Percentiles rank a stretch among this genome's conserved stretches.
phyloP scores from a whole-genome alignment of 2,329 filamentous ascomycete species.

The Graphium sp. region DNA sequence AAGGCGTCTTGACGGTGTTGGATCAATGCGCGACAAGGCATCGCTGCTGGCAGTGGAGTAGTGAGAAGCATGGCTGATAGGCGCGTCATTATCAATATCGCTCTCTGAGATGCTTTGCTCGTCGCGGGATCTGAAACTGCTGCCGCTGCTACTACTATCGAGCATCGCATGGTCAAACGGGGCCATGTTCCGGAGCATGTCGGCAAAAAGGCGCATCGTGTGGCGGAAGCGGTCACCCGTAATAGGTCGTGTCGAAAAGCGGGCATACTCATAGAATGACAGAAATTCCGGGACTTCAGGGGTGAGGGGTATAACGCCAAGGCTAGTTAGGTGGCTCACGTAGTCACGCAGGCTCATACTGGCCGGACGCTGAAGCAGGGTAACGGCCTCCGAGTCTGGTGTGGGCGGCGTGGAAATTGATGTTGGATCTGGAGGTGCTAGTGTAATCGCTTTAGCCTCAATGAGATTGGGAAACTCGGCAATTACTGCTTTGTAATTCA shows the following conservation, averaged over 20 bases:
- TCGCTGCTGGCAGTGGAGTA: too few species aligned
- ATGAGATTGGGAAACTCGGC: slow-evolving; percentile 76
- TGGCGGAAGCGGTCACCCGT: slow-evolving; percentile 54
- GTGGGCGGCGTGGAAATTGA: slow-evolving; percentile 19
- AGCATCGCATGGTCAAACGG: slow-evolving; percentile 39
- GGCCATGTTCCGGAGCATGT: slow-evolving; percentile 61
- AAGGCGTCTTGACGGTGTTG: too few species aligned
- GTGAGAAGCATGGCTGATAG: slow-evolving; percentile 22
- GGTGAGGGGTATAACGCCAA: slow-evolving; percentile 37
- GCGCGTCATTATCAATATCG: slow-evolving; percentile 28
- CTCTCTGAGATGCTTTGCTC: slow-evolving; percentile 19
- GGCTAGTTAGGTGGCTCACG: slow-evolving; percentile 47
- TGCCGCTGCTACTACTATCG: slow-evolving; percentile 6
- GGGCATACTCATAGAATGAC: slow-evolving; percentile 61
- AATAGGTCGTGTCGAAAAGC: slow-evolving; percentile 60
- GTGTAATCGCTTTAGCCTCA: slow-evolving; percentile 80
- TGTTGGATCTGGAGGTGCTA: slow-evolving; percentile 43
- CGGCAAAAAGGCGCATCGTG: slow-evolving; percentile 74
- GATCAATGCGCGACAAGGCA: too few species aligned
- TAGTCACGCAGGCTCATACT: slow-evolving; percentile 69
- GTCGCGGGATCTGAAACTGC: too few species aligned
- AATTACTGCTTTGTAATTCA: slow-evolving; percentile 74
- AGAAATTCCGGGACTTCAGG: slow-evolving; percentile 40
- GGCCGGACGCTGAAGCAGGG: slow-evolving; percentile 51
- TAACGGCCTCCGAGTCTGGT: slow-evolving; percentile 53